Conservation (phyloP, 352 stramenopile species). For the Aphanomyces astaci region DNA sequence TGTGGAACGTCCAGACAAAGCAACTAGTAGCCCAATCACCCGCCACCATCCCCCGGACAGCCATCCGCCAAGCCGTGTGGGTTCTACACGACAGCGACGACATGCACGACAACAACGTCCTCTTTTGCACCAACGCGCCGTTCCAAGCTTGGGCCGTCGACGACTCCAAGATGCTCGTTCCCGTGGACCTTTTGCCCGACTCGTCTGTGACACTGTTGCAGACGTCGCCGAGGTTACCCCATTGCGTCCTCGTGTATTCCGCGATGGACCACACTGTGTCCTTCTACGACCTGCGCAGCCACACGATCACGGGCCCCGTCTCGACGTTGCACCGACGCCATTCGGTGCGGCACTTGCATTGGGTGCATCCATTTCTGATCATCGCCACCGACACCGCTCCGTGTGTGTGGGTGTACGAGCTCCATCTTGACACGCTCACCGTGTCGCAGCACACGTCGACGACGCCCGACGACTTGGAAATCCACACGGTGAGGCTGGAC, state of each 20-base stretch:
- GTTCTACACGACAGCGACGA: neutral
- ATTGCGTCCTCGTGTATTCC: neutral
- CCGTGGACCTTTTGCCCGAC: neutral
- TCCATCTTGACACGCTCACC: neutral
- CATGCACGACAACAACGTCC: neutral
- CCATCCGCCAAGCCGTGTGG: neutral
- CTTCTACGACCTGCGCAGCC: neutral
- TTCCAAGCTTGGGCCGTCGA: neutral
- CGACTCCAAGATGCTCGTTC: neutral
- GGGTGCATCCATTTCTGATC: neutral
- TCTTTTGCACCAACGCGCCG: neutral
- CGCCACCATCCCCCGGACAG: neutral
- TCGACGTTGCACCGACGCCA: neutral
- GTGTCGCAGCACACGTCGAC: slow-evolving; percentile 4
- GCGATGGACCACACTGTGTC: neutral
- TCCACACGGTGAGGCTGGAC: neutral
- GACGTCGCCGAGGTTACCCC: neutral
- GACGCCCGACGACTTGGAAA: neutral
- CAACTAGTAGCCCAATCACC: neutral
- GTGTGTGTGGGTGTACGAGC: neutral
- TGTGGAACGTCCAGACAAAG: neutral
- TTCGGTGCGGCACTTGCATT: neutral
- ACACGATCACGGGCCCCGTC: neutral
- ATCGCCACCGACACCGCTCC: neutral
- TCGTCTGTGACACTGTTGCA: neutral